Base-by-base conservation (phyloP, 2,329 filamentous ascomycete species). In the Trichoderma lentiforme region DNA sequence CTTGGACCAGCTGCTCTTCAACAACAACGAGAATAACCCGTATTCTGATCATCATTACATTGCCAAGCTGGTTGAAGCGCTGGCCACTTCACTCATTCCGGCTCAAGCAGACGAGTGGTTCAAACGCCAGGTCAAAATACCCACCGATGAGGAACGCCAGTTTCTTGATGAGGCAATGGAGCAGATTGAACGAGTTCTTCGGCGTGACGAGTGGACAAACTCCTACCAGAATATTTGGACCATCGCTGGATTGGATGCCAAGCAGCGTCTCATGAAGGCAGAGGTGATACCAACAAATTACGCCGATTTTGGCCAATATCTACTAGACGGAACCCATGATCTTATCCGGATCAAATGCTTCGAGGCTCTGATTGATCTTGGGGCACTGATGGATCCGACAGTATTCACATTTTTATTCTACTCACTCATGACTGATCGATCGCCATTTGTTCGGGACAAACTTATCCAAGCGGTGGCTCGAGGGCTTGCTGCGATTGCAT, bases 41-140 rank as follows among this genome's bases (percentile, higher is more conserved):
- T 97, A 90, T 78, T 97, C 95, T 6, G 97, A 99, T 77, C 92
- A 95, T 74, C 91, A 93, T 77, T 99, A 98, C 79, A 89, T 99
- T 69, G 90, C 94, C 8, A 92, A 88, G 26, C 86, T 99, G 28
- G 92, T 99, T 9, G 84, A 86, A 56, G 86, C 87, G 0, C 81
- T 91, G 30, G 86, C 89, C 1, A 86, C 85, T 0, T 89, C 87
- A n/a, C 82, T 90, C 30, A 85, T 91, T 63, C 85, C 86, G 0
- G 80, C 81, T 53, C 82, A 85, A 72, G 78, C 82, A 76, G 82
- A 85, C 39, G 83, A 87, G 74, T 80, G 83, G 81, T 79, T 82
- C 74, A 77, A 85, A 74, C 76, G 82, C 24, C 83, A 83, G 71
- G 84, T 85, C 57, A 83, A 84, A 70, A 82, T 85, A 24, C 81